Evolutionary conservation across 148 eudicot genomes (phyloP), one percentile per base, ranked within the genome.

Genomic region (Mesembryanthemum crystallinum): DNA sequence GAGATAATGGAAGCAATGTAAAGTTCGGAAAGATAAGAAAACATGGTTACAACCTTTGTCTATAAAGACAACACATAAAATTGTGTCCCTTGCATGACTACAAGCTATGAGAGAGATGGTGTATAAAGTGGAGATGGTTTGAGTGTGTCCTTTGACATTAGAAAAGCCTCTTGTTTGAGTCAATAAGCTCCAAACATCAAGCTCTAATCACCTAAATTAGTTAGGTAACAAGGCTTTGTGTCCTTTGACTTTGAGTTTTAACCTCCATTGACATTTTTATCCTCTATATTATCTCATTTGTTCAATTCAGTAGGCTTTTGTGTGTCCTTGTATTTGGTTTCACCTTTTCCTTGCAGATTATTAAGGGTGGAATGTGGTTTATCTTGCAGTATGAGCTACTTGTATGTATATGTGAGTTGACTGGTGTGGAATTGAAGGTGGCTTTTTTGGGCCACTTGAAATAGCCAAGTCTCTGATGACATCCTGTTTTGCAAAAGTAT

Each of bases 391-490:
- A 37, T 23, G 25, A 17, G 9, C 18, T 35, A 10, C 23, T n/a
- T 37, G 49, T n/a, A 21, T 27, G 33, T 61, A 17, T 61, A 28
- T 27, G 7, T 27, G 64, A 27, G 64, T 61, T 65, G 17, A 65
- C 20, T n/a, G 27, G 69, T 65, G 12, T 9, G 33, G 10, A 37
- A 37, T 37, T 21, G 7, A 65, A 35, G 47, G 27, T 3, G 35
- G 69, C 23, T 65, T 65, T 65, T 37, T 10, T 65, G 69, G 69
- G 28, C 69, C 69, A 37, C 47, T 37, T 65, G 47, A 37, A 65
- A n/a, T 65, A 35, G 39, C 68, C 27, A 7, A 64, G 68, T 64
- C 45, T 35, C 13, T 64, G 47, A 64, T 35, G 68, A 64, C 68
- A 35, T 37, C 69, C 28, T 35, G 45, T 23, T 35, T 8, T 65